Evolutionary conservation across 768 basidiomycete genomes (phyloP), one percentile per base, ranked within the genome.

Genomic region (Pilatotrama ljubarskyi): DNA sequence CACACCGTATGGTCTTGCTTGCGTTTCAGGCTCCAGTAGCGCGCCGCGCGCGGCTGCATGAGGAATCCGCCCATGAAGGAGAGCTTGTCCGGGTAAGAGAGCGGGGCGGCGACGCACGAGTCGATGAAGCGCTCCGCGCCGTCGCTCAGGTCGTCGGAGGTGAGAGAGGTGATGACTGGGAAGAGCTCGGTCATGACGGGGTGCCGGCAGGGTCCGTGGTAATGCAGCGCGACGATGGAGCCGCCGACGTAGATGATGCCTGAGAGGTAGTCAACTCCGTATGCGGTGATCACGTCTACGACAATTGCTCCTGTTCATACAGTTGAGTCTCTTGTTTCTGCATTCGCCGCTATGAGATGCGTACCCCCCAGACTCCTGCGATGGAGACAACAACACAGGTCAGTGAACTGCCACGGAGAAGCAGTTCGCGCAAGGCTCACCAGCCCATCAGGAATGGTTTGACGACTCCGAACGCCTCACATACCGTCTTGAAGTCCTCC

Each of bases 401-500:
- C 25, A 24, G 47, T 24, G 38, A 5, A 14, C n/a, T 40, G 10
- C 48, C 6, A 1, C 32, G 50, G 5, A 22, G 17, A 36, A 8
- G 17, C 29, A 20, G 29, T 4, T 7, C 17, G 15, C 29, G 44
- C 44, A 42, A 1, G 1, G 62, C 69, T 42, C 50, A 69, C 70
- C 70, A 71, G 26, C 62, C 69, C 7, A 58, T 48, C 20, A 68
- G 49, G 48, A 64, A 63, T 18, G 70, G 70, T 49, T 62, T 64
- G 50, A 46, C 46, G 29, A 69, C 51, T 5, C 56, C 59, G 37
- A 67, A 72, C 25, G 61, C 69, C 7, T 70, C 68, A 51, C 65
- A 68, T 18, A 73, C 69, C 17, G 68, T 63, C 25, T 51, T 37
- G 63, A 71, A 74, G 64, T 74, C 72, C 51, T 69, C 70, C 32